These are phyloP conservation scores for Lepidium campestre DNA, from an alignment of 441 rosid species.

Conservation along the genomic window DNA sequence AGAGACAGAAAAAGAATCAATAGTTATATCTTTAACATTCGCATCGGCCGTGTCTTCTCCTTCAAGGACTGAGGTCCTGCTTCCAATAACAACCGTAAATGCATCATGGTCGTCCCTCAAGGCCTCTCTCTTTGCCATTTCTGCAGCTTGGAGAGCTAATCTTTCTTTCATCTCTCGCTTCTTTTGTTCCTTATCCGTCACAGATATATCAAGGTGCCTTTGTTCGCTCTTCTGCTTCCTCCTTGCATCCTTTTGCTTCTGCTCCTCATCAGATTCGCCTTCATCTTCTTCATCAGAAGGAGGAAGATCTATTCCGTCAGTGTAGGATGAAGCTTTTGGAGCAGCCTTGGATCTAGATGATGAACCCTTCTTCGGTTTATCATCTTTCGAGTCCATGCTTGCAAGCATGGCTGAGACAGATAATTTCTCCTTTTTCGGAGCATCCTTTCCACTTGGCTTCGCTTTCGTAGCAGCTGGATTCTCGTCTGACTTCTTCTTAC, in stretches of 20 bases:
- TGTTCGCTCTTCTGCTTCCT: slow-evolving; percentile 46
- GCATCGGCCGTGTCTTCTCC: slow-evolving; percentile 83
- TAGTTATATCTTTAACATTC: slow-evolving; percentile 69
- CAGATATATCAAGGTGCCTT: slow-evolving; percentile 45
- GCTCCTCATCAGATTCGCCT: slow-evolving; percentile 34
- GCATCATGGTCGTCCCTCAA: slow-evolving; percentile 87
- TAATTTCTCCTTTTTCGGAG: slow-evolving; percentile 49
- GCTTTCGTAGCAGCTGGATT: slow-evolving; percentile 32
- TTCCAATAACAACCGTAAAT: slow-evolving; percentile 84
- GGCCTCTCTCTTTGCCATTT: slow-evolving; percentile 67
- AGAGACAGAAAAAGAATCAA: slow-evolving; percentile 83
- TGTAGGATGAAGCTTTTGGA: slow-evolving; percentile 47
- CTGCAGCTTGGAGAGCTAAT: slow-evolving; percentile 44
- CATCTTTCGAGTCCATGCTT: slow-evolving; percentile 71
- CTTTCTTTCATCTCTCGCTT: slow-evolving; percentile 72
- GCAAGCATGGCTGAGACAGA: slow-evolving; percentile 83
- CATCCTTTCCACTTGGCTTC: slow-evolving; percentile 48
- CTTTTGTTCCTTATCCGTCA: slow-evolving; percentile 72
- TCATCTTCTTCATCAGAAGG: slow-evolving; percentile 71
- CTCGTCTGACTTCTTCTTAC: slow-evolving; percentile 67
- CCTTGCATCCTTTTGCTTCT: slow-evolving; percentile 25
- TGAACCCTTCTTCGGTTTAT: slow-evolving; percentile 62
- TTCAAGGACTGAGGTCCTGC: slow-evolving; percentile 70
- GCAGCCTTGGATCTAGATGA: slow-evolving; percentile 48
- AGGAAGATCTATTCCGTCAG: slow-evolving; percentile 75